A percentile compares a stretch with the other conserved stretches of the same genome.
Conservation (phyloP, 2,329 filamentous ascomycete genomes). For the Phyllosticta ampelicida region DNA sequence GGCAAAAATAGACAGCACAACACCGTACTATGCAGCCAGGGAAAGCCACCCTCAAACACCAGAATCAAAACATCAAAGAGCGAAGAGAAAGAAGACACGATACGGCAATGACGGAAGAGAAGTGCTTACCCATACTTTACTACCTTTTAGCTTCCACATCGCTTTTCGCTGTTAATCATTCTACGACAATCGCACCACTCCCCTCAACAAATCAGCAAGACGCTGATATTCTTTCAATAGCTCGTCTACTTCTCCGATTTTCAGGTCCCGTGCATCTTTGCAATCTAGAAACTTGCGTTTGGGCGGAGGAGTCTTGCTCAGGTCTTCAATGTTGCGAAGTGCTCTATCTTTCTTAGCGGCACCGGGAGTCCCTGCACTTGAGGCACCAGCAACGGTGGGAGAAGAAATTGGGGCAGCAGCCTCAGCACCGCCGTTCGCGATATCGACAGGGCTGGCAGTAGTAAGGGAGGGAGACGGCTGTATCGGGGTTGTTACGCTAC, state of each 20-base stretch:
- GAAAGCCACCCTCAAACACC: too few species aligned
- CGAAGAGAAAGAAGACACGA: too few species aligned
- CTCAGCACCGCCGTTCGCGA: background rate
- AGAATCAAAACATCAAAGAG: too few species aligned
- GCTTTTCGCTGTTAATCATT: background rate
- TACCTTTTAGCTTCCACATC: too few species aligned
- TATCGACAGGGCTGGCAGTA: conserved; percentile 15
- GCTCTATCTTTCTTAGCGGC: conserved; percentile 28
- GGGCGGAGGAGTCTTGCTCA: conserved; percentile 37
- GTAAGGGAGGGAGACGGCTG: background rate
- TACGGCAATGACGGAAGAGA: too few species aligned
- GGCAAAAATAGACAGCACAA: too few species aligned
- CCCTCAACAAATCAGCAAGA: conserved; percentile 33
- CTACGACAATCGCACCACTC: conserved; percentile 23
- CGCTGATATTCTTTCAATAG: conserved; percentile 33
- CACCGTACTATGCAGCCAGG: too few species aligned
- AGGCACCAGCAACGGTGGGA: conserved; percentile 5
- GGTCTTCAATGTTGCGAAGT: conserved; percentile 32
- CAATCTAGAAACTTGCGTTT: conserved; percentile 37
- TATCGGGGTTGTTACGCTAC: conserved; percentile 35
- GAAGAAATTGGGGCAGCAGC: background rate
- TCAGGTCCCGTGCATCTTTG: conserved; percentile 35
- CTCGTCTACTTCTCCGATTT: conserved; percentile 39
- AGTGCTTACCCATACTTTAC: too few species aligned
- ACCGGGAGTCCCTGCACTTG: background rate